These are phyloP conservation scores for Raddia distichophylla DNA, from an alignment of 176 grass and related monocot genomes.

Conservation along the genomic window DNA sequence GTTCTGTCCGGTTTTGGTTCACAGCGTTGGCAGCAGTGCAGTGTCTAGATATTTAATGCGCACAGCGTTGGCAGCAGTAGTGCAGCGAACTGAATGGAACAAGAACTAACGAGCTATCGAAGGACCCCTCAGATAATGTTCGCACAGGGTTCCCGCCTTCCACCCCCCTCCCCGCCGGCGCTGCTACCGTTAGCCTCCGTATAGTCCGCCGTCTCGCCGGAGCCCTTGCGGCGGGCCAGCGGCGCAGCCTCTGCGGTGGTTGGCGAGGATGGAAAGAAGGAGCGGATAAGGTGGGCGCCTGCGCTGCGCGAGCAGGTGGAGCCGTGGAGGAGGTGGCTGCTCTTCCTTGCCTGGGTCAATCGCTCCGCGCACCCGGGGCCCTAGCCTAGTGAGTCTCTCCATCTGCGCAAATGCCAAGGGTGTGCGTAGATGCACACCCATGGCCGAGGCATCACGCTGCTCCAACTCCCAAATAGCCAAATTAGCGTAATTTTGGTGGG, in stretches of 20 bases:
- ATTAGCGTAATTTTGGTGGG: not conserved
- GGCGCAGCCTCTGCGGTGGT: not conserved
- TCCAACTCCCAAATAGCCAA: not conserved
- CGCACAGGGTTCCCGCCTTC: no score
- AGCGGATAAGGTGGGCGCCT: conserved; percentile 35
- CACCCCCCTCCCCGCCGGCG: not conserved
- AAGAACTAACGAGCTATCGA: no score
- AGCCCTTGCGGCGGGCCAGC: not conserved
- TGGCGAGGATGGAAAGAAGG: conserved; percentile 39
- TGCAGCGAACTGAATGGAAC: no score
- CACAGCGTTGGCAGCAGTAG: no score
- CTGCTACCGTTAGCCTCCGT: not conserved
- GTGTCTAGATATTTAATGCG: no score
- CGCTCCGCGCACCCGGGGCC: conserved; percentile 42
- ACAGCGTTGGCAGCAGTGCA: no score
- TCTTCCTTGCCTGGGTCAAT: conserved; percentile 46
- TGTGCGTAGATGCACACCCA: conserved; percentile 15
- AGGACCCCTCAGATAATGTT: no score
- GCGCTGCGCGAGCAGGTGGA: conserved; percentile 43
- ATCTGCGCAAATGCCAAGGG: not conserved
- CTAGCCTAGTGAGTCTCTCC: conserved; percentile 32
- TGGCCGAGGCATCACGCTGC: not conserved
- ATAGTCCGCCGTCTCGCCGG: no score
- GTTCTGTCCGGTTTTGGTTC: no score
- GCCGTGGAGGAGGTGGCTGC: conserved; percentile 52